Evolutionary conservation across 495 filamentous ascomycete species (phyloP).

Genomic region (Haplographium delicatum): DNA sequence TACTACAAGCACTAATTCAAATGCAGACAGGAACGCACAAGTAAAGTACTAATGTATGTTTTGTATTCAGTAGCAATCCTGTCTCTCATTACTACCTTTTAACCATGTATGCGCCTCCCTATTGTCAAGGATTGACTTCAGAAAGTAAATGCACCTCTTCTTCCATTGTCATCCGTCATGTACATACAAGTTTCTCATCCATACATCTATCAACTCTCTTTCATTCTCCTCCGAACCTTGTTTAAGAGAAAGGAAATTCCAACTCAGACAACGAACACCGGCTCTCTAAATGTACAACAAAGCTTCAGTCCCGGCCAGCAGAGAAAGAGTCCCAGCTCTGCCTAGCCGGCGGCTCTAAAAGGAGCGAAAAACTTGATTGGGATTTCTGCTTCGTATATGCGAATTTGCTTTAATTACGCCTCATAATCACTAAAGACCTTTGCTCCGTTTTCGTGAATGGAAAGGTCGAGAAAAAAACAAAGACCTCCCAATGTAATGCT

Average conservation of each 20-base stretch:
- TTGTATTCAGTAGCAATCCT: constrained; percentile 20
- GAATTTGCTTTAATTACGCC: constrained; percentile 18
- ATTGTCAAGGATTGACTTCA: not conserved
- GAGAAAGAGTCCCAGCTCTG: constrained; percentile 15
- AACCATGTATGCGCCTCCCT: constrained; percentile 9
- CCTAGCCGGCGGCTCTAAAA: constrained; percentile 13
- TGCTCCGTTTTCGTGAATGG: not conserved
- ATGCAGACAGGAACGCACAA: too few relatives aligned
- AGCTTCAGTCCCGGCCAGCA: constrained; percentile 17
- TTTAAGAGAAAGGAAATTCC: constrained; percentile 5
- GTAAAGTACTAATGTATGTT: constrained; percentile 2
- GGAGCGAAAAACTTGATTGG: constrained; percentile 1
- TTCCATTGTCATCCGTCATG: constrained; percentile 8
- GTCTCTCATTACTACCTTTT: constrained; percentile 11
- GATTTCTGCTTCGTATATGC: constrained; percentile 16
- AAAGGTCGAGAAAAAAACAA: constrained; percentile 8
- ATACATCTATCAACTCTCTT: not conserved
- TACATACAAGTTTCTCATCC: constrained; percentile 13
- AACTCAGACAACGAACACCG: constrained; percentile 8
- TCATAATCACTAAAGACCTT: constrained; percentile 7
- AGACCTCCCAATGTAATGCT: constrained; percentile 22
- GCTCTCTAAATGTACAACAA: constrained; percentile 22
- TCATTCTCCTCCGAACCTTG: not conserved
- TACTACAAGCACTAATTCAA: too few relatives aligned
- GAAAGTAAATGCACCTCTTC: constrained; percentile 13